Evolutionary conservation across 176 grass and related monocot genomes (phyloP), one percentile per base, ranked within the genome.

Genomic region (Ensete glaucum): DNA sequence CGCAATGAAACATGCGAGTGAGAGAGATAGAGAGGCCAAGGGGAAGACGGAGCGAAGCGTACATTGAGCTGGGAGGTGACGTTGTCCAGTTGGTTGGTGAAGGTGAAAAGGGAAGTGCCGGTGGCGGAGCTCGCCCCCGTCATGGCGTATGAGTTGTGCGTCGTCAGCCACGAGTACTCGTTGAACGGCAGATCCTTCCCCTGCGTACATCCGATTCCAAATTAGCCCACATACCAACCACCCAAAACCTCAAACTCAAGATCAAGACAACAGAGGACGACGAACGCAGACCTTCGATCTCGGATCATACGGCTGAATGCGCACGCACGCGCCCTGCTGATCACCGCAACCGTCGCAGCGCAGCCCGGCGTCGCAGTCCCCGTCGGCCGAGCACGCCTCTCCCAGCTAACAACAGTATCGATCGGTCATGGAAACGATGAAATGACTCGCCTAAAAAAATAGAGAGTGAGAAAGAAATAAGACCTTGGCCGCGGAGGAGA

Each of bases 101-200:
- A 79, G 2, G 95, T 16, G 65, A 99, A 8, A 80, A 98, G 80
- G 54, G 75, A 6, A 0, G 80, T 11, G 1, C 94, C 90, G 34
- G 86, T 87, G 54, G 74, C 84, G 9, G 90, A 85, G 53, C 0
- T n/a, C 25, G 78, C 75, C 52, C 82, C 88, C 1, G 15, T 52
- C 0, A 91, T 20, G n/a, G 95, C 95, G 82, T 73, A 98, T 0
- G 95, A 98, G 86, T 98, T 98, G 82, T 98, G 95, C 43, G 95
- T 98, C 21, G 95, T 93, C 53, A 98, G 88, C 95, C 95, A 98
- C 27, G 88, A 73, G 86, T 93, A 98, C 52, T 15, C 66, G 73
- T 98, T 93, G 80, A 98, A 98, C 9, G 88, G 68, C 8, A 98
- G 62, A 0, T 17, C 75, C 2, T 80, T 83, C 1, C 83, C 81